Base-by-base conservation (phyloP, 169 alveolate species). In the Cryptosporidium felis region DNA sequence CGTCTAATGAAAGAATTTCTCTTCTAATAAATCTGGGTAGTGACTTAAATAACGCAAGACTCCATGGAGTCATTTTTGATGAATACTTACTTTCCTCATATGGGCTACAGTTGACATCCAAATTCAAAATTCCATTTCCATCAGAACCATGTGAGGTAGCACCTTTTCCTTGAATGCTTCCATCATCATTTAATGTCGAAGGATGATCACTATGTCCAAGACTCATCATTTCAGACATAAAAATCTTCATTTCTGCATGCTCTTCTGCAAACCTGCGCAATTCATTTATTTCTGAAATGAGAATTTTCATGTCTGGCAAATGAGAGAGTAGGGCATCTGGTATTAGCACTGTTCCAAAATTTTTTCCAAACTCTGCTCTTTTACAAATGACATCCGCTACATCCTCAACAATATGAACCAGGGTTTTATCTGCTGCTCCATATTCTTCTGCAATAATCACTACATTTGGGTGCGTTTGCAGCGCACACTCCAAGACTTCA, bases 301-400 rank as follows among this genome's bases (percentile, higher is more conserved):
- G 88, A 34, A 91, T 90, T 65, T 94, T 95, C 92, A 96, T 96
- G 80, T 96, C 96, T 21, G 99, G 97, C 38, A 97, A 82, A 82
- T 97, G 99, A 80, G 94, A 92, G 28, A 96, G 92, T 23, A 98
- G 92, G 36, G 98, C 99, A 90, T 98, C 99, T 12, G 99, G 99
- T 32, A 98, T 95, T 45, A 98, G 81, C 21, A 97, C 96, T 4
- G 99, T 94, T 28, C 99, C 99, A 79, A 95, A 97, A 80, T 96
- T 95, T 89, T 96, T 95, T 30, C 97, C 98, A 89, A 93, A 56
- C 62, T 91, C 95, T 26, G 98, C 97, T 89, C 99, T 95, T 36
- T 93, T 93, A 58, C 95, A 94, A 21, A 98, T 96, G 0, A 97
- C 97, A 80, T 96, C 98, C 0, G 99, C 98, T 12, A 98, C 96